Evolutionary conservation across 768 basidiomycete genomes (phyloP).

Genomic region (Macrocybe gigantea): DNA sequence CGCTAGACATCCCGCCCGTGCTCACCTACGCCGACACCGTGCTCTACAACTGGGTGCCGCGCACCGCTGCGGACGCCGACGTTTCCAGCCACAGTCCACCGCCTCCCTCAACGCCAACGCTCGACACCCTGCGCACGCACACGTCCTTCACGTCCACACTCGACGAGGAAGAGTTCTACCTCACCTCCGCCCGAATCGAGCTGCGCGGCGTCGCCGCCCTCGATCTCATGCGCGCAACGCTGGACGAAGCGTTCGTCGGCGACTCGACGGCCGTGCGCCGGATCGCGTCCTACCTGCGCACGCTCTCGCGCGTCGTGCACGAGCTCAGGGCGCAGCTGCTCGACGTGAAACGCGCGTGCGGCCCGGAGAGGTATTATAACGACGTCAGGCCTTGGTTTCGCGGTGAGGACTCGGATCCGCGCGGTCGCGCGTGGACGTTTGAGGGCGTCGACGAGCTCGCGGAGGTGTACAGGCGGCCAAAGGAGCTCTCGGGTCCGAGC

Average conservation of each 20-base stretch:
- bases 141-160: slow-evolving; percentile 72
- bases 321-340: slow-evolving; percentile 57
- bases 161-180: slow-evolving; percentile 86
- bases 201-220: slow-evolving; percentile 80
- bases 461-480: slow-evolving; percentile 34
- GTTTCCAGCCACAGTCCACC: slow-evolving; percentile 73
- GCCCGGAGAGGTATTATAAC: slow-evolving; percentile 68
- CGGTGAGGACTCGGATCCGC: slow-evolving; percentile 52
- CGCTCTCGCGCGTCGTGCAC: slow-evolving; percentile 60
- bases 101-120: slow-evolving; percentile 33
- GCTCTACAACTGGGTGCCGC: slow-evolving; percentile 74
- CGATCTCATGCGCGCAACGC: slow-evolving; percentile 75
- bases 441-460: slow-evolving; percentile 47
- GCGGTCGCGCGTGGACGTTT: slow-evolving; percentile 45
- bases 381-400: slow-evolving; percentile 77
- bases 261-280: slow-evolving; percentile 61
- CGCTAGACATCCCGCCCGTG: slow-evolving; percentile 80
- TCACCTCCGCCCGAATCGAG: slow-evolving; percentile 83
- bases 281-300: slow-evolving; percentile 55
- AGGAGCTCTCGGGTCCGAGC: slow-evolving; percentile 68
- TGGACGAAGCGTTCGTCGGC: slow-evolving; percentile 85
- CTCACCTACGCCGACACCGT: slow-evolving; percentile 91
- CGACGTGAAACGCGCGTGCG: slow-evolving; percentile 61
- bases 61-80: slow-evolving; percentile 90
- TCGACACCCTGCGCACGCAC: slow-evolving; percentile 56